These are phyloP conservation scores for Rehmannia glutinosa DNA, from an alignment of 257 asterid species.

Conservation along the genomic window DNA sequence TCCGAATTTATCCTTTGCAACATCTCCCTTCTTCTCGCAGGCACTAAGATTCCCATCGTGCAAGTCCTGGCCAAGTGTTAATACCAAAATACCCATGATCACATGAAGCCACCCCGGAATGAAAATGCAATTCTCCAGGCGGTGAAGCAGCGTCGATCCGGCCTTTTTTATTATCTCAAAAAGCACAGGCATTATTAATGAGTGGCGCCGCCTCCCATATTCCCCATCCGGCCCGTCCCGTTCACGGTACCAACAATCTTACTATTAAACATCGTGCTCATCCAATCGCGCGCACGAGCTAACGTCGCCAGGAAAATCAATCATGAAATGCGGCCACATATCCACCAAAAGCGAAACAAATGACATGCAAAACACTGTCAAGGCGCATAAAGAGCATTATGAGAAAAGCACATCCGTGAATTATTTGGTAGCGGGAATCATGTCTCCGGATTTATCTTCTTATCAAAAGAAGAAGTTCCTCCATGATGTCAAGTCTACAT, in stretches of 20 bases:
- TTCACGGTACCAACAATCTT: constrained; percentile 51
- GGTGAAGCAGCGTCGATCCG: constrained; percentile 47
- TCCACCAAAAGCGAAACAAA: constrained; percentile 38
- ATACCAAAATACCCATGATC: constrained; percentile 51
- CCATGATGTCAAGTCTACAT: no score
- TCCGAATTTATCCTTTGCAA: constrained; percentile 40
- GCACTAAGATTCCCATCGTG: constrained; percentile 60
- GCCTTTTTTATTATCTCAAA: constrained; percentile 32
- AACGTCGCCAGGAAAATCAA: constrained; percentile 61
- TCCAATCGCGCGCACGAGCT: constrained; percentile 68
- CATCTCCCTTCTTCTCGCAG: constrained; percentile 49
- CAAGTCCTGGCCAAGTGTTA: constrained; percentile 63
- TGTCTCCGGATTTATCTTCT: no score
- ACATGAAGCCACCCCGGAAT: constrained; percentile 63
- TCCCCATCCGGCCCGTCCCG: constrained; percentile 70
- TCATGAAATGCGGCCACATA: constrained; percentile 59
- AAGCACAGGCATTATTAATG: constrained; percentile 61
- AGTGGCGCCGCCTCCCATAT: constrained; percentile 75
- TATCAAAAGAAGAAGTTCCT: no score
- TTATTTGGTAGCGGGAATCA: no score
- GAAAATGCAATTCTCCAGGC: constrained; percentile 71
- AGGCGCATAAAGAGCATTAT: constrained; percentile 51
- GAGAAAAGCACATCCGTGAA: constrained; percentile 56
- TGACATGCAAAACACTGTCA: constrained; percentile 53
- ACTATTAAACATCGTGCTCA: constrained; percentile 53